Base-by-base conservation (phyloP, 768 basidiomycete genomes). In the Termitomyces sp. region DNA sequence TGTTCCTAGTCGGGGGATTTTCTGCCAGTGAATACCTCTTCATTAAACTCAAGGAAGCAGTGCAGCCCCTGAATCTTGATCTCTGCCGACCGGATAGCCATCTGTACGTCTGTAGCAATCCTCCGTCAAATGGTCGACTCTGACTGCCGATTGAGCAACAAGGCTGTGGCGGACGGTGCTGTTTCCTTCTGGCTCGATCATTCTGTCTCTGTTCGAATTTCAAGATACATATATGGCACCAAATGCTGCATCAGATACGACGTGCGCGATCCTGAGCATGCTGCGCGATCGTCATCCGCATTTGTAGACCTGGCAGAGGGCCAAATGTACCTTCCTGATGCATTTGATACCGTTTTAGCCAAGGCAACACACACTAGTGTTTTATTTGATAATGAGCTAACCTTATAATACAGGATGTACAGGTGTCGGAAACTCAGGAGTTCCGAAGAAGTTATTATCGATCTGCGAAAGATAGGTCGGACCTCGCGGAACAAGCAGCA, bases 1-100 rank as follows among this genome's bases (percentile, higher is more conserved):
- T 77, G 21, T 70, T 78, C 33, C 73, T 85, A 1, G 82, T 85
- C 5, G 83, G 83, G 21, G 83, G 82, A 0, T 84, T 84, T 62
- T 77, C 80, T n/a, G 80, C 81, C 0, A 83, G 78, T 54, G 77
- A 82, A 49, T 84, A 77, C 72, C 63, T 85, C 23, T 80, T 73
- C 59, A 62, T 67, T 3, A 68, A 70, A 47, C 71, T 84, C 1
- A 73, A 73, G 38, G 67, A 64, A 50, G 62, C 67, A 8, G 67
- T 84, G 9, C 67, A 69, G 2, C 60, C 67, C 1, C 61, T 71
- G 0, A 72, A 74, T n/a, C 62, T 81, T 45, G 70, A 67, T 33
- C 66, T 84, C 17, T 72, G 74, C 50, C 72, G 80, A 11, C 83
- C 82, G 0, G 80, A 83, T 54, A 76, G 73, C 31, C 78, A 81